Conservation (phyloP, 164 flowering plant species). For the Houttuynia cordata region DNA sequence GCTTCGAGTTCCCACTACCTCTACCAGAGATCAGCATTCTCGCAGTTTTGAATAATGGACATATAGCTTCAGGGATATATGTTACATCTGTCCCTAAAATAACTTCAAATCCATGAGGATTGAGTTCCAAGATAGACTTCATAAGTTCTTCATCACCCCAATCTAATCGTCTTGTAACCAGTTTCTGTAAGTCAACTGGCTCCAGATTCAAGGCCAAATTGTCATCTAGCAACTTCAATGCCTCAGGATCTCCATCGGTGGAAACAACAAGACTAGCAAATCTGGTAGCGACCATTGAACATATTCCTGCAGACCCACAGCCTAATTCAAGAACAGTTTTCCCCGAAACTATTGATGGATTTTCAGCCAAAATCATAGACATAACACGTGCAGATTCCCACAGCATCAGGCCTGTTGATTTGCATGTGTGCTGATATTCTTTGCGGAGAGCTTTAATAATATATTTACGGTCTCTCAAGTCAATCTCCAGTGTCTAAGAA, state of each 20-base stretch:
- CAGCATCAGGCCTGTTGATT: conserved; percentile 90
- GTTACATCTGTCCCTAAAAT: conserved; percentile 89
- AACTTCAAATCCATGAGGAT: conserved; percentile 49
- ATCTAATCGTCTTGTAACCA: conserved; percentile 42
- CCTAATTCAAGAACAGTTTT: conserved; percentile 83
- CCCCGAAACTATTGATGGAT: conserved; percentile 54
- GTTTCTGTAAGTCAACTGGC: conserved; percentile 16
- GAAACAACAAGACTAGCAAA: conserved; percentile 69
- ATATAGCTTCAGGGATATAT: conserved; percentile 58
- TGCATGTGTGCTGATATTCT: conserved; percentile 92
- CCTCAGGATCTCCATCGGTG: conserved; percentile 67
- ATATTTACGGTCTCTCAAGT: conserved; percentile 29
- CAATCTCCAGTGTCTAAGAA: conserved; percentile 39
- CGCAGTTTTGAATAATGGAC: conserved; percentile 71
- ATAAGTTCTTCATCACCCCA: conserved; percentile 73
- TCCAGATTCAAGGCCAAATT: conserved; percentile 52
- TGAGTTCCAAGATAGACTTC: conserved; percentile 32
- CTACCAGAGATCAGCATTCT: conserved; percentile 35
- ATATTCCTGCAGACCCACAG: conserved; percentile 73
- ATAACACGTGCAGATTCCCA: conserved; percentile 96
- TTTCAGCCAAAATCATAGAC: conserved; percentile 67
- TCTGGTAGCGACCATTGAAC: conserved; percentile 72
- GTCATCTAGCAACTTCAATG: conserved; percentile 47
- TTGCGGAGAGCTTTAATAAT: conserved; percentile 53
- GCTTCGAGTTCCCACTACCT: conserved; percentile 5